Percentiles rank a stretch among this genome's conserved stretches.
phyloP scores from a whole-genome alignment of 208 protist genomes.

The Acanthamoeba healyi region DNA sequence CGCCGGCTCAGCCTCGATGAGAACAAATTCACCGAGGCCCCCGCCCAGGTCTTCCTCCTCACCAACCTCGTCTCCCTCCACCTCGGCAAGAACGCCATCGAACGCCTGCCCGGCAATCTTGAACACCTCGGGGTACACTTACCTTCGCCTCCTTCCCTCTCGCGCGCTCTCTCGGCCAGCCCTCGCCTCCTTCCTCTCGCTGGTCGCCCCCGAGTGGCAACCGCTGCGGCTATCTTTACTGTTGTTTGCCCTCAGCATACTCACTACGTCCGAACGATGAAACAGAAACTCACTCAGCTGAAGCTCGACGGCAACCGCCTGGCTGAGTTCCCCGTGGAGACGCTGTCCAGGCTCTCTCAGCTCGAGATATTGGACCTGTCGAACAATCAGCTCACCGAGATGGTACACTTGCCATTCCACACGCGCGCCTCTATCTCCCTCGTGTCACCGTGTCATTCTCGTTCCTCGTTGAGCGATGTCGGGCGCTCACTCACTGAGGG shows the following conservation, averaged over 20 bases:
- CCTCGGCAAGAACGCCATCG: slow-evolving; percentile 67
- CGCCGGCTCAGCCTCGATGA: slow-evolving; percentile 58
- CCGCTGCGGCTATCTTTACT: too few relatives aligned
- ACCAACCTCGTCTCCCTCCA: slow-evolving; percentile 67
- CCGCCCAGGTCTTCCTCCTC: slow-evolving; percentile 42
- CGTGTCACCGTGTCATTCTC: background rate
- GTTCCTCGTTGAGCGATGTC: too few relatives aligned
- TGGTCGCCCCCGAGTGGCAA: too few relatives aligned
- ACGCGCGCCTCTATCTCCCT: background rate
- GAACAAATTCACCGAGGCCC: slow-evolving; percentile 66
- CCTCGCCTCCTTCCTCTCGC: background rate
- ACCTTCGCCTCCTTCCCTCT: background rate
- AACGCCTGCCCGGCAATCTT: slow-evolving; percentile 3
- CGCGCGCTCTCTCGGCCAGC: background rate
- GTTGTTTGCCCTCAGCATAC: too few relatives aligned
- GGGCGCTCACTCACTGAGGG: too few relatives aligned
- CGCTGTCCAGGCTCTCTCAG: slow-evolving; percentile 29
- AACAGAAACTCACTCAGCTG: slow-evolving; percentile 60
- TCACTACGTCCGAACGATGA: too few relatives aligned
- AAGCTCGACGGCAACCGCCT: slow-evolving; percentile 62
- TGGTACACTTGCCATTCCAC: background rate
- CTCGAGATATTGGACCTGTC: slow-evolving; percentile 69
- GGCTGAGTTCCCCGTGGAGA: slow-evolving; percentile 20
- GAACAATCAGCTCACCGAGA: slow-evolving; percentile 69
- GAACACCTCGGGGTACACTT: slow-evolving; percentile 30